These are phyloP conservation scores for Schizonepeta tenuifolia DNA, from an alignment of 257 asterid genomes.

Conservation along the genomic window DNA sequence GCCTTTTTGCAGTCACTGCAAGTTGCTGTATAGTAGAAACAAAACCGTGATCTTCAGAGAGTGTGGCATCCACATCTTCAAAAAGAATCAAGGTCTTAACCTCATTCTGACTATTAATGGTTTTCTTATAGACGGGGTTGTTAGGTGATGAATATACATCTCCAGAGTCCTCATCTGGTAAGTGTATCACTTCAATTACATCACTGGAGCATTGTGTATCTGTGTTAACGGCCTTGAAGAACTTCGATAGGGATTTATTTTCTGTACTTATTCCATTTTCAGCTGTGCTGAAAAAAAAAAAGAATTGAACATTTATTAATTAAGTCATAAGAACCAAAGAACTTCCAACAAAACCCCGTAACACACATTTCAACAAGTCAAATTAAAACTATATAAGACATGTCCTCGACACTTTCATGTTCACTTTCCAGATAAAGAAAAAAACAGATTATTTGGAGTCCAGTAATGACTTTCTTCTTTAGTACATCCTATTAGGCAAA, in stretches of 20 bases:
- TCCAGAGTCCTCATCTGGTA: slow-evolving; percentile 52
- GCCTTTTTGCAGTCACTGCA: slow-evolving; percentile 88
- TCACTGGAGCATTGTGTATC: slow-evolving; percentile 43
- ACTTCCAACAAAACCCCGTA: background rate
- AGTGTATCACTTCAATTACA: slow-evolving; percentile 50
- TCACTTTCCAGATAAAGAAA: background rate
- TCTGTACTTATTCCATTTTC: slow-evolving; percentile 48
- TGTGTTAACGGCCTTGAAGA: slow-evolving; percentile 38
- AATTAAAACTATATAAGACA: background rate
- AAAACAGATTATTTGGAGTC: background rate
- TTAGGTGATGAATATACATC: slow-evolving; percentile 40
- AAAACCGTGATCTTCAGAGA: slow-evolving; percentile 85
- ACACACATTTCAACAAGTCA: slow-evolving; percentile 14
- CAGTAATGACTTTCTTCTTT: background rate
- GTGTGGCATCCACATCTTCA: slow-evolving; percentile 92
- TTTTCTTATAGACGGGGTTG: slow-evolving; percentile 36
- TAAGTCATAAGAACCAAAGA: slow-evolving; percentile 14
- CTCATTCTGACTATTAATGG: slow-evolving; percentile 46
- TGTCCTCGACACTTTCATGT: background rate
- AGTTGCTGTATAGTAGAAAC: slow-evolving; percentile 83
- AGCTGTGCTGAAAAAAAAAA: slow-evolving; percentile 56
- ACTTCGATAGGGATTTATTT: slow-evolving; percentile 43
- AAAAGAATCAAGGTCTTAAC: slow-evolving; percentile 79
- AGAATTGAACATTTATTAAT: slow-evolving; percentile 29
- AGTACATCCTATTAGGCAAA: slow-evolving; percentile 14